Conservation (phyloP, 331 rosid genomes). For the Malus hybrid region DNA sequence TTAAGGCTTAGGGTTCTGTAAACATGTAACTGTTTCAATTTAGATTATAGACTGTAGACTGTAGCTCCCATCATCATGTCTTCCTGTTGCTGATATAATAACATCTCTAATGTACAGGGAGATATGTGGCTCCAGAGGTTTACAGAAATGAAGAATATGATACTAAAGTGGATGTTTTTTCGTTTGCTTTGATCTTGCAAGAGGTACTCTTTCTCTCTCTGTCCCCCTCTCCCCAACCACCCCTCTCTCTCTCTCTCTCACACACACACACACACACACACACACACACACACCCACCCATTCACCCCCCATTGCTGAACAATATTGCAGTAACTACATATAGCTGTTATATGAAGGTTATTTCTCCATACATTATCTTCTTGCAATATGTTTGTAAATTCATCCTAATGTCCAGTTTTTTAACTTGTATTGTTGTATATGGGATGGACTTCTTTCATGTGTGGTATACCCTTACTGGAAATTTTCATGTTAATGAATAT, state of each 20-base stretch:
- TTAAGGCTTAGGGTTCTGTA: not conserved
- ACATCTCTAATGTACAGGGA: slow-evolving; percentile 21
- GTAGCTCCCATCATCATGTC: not conserved
- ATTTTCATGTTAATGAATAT: not conserved
- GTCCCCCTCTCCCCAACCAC: not conserved
- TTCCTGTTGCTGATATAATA: slow-evolving; percentile 9
- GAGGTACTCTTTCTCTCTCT: slow-evolving; percentile 44
- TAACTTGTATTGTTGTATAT: not conserved
- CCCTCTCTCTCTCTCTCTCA: not conserved
- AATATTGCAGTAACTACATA: not conserved
- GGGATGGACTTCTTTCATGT: not conserved
- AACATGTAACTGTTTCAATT: not conserved
- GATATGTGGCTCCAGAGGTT: slow-evolving; percentile 95
- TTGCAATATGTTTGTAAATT: no score
- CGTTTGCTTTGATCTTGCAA: slow-evolving; percentile 84
- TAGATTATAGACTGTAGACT: not conserved
- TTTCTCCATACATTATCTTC: not conserved
- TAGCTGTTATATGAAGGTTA: not conserved
- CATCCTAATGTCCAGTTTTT: not conserved
- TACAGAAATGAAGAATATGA: slow-evolving; percentile 80
- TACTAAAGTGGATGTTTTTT: slow-evolving; percentile 82
- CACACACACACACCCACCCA: no score
- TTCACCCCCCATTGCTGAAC: no score
- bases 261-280: no score
- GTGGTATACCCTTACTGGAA: not conserved